Evolutionary conservation across 192 early-diverging fungal species (phyloP).

Genomic region (Phlyctochytrium planicorne): DNA sequence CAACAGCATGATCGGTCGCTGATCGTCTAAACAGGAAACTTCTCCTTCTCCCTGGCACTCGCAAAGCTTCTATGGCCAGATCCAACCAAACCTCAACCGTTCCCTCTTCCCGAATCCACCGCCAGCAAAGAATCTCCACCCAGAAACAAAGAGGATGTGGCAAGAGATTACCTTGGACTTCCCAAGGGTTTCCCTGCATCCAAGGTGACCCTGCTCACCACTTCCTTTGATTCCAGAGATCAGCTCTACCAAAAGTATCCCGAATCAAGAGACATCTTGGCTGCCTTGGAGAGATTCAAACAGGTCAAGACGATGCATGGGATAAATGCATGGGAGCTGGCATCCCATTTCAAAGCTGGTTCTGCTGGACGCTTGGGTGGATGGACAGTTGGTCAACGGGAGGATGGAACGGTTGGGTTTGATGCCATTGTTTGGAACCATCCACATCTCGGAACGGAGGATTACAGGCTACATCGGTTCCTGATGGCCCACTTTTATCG

Average conservation of each 20-base stretch:
- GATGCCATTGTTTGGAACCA: slow-evolving; percentile 55
- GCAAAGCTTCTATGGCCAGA: slow-evolving; percentile 13
- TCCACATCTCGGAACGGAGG: slow-evolving; percentile 60
- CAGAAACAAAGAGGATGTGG: too few species aligned
- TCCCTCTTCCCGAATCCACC: neutral
- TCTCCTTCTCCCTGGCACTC: slow-evolving; percentile 51
- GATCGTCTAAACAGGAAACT: slow-evolving; percentile 39
- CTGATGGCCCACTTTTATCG: slow-evolving; percentile 60
- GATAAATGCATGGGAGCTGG: slow-evolving; percentile 59
- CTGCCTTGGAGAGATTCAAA: slow-evolving; percentile 13
- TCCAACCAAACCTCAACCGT: neutral
- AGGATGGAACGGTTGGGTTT: slow-evolving; percentile 24
- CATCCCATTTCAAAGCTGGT: slow-evolving; percentile 1
- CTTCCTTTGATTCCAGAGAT: slow-evolving; percentile 45
- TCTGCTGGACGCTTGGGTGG: neutral
- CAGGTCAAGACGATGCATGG: slow-evolving; percentile 43
- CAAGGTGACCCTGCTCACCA: slow-evolving; percentile 35
- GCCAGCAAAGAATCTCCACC: neutral
- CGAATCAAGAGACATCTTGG: slow-evolving; percentile 39
- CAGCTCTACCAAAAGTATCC: slow-evolving; percentile 49
- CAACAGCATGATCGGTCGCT: neutral
- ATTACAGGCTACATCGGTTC: slow-evolving; percentile 57
- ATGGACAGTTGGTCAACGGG: slow-evolving; percentile 14
- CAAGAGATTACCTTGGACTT: slow-evolving; percentile 24
- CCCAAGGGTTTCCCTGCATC: slow-evolving; percentile 7